Base-by-base conservation (phyloP, 2,329 filamentous ascomycete genomes). In the Orbilia brochopaga region DNA sequence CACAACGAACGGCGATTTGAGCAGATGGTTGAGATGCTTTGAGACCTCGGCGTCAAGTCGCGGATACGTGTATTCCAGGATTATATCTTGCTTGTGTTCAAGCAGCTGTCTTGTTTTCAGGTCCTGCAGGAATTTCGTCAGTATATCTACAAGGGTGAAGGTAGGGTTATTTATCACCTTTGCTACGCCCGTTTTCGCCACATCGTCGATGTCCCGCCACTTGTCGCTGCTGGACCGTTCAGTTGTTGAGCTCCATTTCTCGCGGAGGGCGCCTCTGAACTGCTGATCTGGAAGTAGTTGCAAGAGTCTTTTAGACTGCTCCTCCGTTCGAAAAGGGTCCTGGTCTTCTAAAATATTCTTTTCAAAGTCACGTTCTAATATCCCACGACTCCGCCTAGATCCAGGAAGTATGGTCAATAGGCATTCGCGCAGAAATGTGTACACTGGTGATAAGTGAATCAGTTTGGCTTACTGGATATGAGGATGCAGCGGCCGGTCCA, bases 51-150 rank as follows among this genome's bases (percentile, higher is more conserved):
- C 92, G 83, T 99, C 94, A 61, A 99, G 89, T 42, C 94, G 89
- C 1, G 94, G 94, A 80, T 99, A 99, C 5, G 94, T 97, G 81
- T 99, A 97, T 81, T 99, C 94, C 30, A 99, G 86, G 2, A 97
- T 88, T 73, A 99, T 90, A 78, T 97, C 94, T 79, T 97, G 92
- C 81, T 97, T 97, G 21, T 92, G 91, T 77, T 97, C 91, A 7
- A 89, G 85, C 11, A 99, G 84, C 13, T 59, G 37, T 35, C 56
- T 70, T 10, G 66, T 54, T 21, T 64, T 40, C 21, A 70, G 11
- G 7, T 59, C 64, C 66, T 70, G 24, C 5, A 24, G 5, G 27
- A 27, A 19, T 44, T 19, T 32, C n/a, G 32, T 70, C 27, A 70
- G 37, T 6, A 52, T 21, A 30, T n/a, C 11, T 17, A 15, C 42